phyloP scores from a whole-genome alignment of 2,329 filamentous ascomycete species.

The Biscogniauxia marginata region DNA sequence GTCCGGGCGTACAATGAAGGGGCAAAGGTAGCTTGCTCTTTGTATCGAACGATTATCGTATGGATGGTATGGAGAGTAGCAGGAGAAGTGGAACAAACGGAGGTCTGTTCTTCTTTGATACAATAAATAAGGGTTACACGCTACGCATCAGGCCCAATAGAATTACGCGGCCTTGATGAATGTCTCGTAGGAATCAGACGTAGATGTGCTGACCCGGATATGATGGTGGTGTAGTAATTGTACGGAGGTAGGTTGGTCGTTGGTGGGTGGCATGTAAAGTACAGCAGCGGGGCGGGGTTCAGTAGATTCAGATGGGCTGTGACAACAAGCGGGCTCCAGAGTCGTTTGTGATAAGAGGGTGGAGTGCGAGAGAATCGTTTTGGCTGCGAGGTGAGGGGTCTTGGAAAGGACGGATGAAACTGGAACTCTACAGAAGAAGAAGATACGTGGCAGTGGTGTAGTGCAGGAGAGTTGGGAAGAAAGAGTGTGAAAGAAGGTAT shows the following conservation, averaged over 20 bases:
- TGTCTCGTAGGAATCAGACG: background rate
- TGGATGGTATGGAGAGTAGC: slow-evolving; percentile 6
- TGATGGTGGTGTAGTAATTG: slow-evolving; percentile 6
- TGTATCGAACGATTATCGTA: background rate
- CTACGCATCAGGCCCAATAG: slow-evolving; percentile 13
- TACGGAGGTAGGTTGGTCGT: background rate
- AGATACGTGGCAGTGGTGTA: too few relatives aligned
- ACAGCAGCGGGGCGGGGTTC: too few relatives aligned
- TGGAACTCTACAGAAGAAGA: too few relatives aligned
- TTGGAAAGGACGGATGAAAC: too few relatives aligned
- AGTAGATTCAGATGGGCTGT: too few relatives aligned
- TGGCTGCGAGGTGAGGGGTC: too few relatives aligned
- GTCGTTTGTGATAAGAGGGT: too few relatives aligned
- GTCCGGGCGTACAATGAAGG: background rate
- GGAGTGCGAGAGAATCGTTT: too few relatives aligned
- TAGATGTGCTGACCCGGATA: slow-evolving; percentile 5
- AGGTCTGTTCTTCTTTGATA: slow-evolving; percentile 13
- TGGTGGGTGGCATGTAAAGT: background rate
- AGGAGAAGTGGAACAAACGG: slow-evolving; percentile 15
- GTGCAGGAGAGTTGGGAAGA: too few relatives aligned
- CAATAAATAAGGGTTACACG: slow-evolving; percentile 7
- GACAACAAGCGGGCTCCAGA: too few relatives aligned
- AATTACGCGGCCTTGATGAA: slow-evolving; percentile 7
- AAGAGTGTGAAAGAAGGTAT: too few relatives aligned
- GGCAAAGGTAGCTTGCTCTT: background rate